Base-by-base conservation (phyloP, 2,329 filamentous ascomycete species). In the Fusarium robinianum region DNA sequence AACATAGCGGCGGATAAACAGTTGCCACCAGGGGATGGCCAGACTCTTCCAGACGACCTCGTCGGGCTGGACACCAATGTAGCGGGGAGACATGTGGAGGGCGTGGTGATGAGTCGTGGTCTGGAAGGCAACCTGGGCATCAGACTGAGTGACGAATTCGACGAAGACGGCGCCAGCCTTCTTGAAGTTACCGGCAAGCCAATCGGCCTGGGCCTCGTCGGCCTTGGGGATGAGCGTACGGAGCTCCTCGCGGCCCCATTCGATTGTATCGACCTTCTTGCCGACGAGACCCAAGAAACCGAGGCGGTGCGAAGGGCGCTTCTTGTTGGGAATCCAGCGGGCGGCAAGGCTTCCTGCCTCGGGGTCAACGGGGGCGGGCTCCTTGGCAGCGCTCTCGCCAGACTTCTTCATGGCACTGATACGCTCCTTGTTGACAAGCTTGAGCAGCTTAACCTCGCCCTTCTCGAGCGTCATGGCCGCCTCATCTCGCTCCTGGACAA, bases 31-130 rank as follows among this genome's bases (percentile, higher is more conserved):
- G 41, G 70, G 67, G 43, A 79, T 74, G 10, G 71, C 66, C 36
- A 97, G 72, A 50, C 91, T 95, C 34, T 78, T 77, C 94, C 94
- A 99, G 53, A 96, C 83, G 36, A 97, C 75, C 62, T 97, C 91
- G 5, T 75, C 74, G 0, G 92, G 92, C 39, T 80, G 81, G 38
- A 96, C 76, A 31, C 90, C 90, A 42, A 92, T 91, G 62, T 85
- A 90, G 19, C 90, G 84, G 33, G 90, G 90, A 15, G 86, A 81
- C 85, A 96, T 90, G 67, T 90, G 87, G 27, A 92, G 74, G 18
- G 87, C 84, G 41, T 88, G 81, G 65, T 94, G 88, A 69, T 94
- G 88, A 6, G 89, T 81, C 18, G 95, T 75, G 14, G 83, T 85
- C 68, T 96, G 91, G 68, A 80, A 95, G 16, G 92, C 91, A 44